phyloP scores from a whole-genome alignment of 1,284 basidiomycete species.

The Limonomyces culmigenus region DNA sequence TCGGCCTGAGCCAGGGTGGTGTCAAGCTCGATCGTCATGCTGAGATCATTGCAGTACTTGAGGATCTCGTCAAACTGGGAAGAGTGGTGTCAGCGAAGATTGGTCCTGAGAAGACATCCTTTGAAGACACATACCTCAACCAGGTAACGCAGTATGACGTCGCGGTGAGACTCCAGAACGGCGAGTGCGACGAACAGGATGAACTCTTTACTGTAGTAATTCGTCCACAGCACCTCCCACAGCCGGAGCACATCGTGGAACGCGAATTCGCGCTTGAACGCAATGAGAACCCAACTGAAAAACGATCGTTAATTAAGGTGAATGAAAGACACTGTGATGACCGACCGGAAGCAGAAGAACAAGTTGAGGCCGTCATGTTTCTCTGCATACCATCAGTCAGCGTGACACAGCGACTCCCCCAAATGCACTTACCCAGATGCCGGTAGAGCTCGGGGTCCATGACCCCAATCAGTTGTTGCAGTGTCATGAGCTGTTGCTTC shows the following conservation, averaged over 20 bases:
- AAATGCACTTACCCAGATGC: slow-evolving; percentile 46
- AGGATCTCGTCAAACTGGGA: slow-evolving; percentile 69
- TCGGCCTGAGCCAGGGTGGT: slow-evolving; percentile 86
- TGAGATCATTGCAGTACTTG: slow-evolving; percentile 90
- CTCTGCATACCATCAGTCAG: too few relatives aligned
- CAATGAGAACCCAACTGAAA: slow-evolving; percentile 64
- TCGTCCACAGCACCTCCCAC: slow-evolving; percentile 96
- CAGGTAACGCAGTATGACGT: slow-evolving; percentile 86
- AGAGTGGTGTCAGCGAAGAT: neutral
- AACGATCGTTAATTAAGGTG: slow-evolving; percentile 2
- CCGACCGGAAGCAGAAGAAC: slow-evolving; percentile 94
- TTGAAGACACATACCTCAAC: slow-evolving; percentile 55
- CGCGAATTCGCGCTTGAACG: slow-evolving; percentile 91
- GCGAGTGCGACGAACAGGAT: slow-evolving; percentile 92
- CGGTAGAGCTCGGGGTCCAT: slow-evolving; percentile 92
- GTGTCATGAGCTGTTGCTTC: slow-evolving; percentile 80
- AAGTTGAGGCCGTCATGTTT: slow-evolving; percentile 84
- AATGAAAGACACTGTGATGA: slow-evolving; percentile 2
- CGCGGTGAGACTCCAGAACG: slow-evolving; percentile 84
- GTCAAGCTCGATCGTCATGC: slow-evolving; percentile 88
- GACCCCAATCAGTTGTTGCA: slow-evolving; percentile 80
- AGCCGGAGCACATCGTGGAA: slow-evolving; percentile 79
- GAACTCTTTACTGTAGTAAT: slow-evolving; percentile 77
- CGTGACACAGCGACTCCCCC: too few relatives aligned
- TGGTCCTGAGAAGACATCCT: too few relatives aligned